Conservation (phyloP, 2,329 filamentous ascomycete genomes). For the Trichoderma afroharzianum region DNA sequence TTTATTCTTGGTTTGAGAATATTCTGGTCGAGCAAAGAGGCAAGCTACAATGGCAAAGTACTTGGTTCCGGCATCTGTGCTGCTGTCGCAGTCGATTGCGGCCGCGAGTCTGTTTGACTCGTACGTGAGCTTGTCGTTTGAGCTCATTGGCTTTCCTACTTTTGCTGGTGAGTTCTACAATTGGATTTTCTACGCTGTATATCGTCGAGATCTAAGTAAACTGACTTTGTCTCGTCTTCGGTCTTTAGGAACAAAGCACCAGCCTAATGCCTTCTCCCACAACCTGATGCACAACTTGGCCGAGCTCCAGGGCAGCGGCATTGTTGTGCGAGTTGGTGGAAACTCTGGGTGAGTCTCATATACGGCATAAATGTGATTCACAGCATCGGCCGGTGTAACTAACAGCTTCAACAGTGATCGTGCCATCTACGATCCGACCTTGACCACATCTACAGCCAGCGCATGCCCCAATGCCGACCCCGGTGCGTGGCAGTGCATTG, state of each 20-base stretch:
- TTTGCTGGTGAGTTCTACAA: slow-evolving; percentile 20
- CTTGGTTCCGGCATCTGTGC: slow-evolving; percentile 7
- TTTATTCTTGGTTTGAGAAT: neutral
- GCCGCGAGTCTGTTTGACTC: slow-evolving; percentile 18
- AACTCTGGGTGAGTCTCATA: slow-evolving; percentile 21
- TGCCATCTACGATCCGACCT: slow-evolving; percentile 24
- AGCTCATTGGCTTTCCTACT: slow-evolving; percentile 22
- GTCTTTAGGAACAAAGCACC: slow-evolving; percentile 17
- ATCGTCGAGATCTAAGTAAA: neutral
- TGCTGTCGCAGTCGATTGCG: slow-evolving; percentile 17
- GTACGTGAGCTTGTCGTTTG: slow-evolving; percentile 22
- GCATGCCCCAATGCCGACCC: slow-evolving; percentile 23
- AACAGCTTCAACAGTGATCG: slow-evolving; percentile 20
- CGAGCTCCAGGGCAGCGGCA: slow-evolving; percentile 17
- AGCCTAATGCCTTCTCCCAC: slow-evolving; percentile 20
- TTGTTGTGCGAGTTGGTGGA: slow-evolving; percentile 23
- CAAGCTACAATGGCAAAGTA: slow-evolving; percentile 12
- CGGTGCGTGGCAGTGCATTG: slow-evolving; percentile 25
- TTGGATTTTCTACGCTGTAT: neutral
- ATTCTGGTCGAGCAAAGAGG: neutral
- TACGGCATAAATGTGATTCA: neutral
- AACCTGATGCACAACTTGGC: slow-evolving; percentile 22
- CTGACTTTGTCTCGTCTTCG: neutral
- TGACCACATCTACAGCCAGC: slow-evolving; percentile 21
- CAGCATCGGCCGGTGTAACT: neutral